Base-by-base conservation (phyloP, 2,329 filamentous ascomycete genomes). In the Botrytis tulipae region DNA sequence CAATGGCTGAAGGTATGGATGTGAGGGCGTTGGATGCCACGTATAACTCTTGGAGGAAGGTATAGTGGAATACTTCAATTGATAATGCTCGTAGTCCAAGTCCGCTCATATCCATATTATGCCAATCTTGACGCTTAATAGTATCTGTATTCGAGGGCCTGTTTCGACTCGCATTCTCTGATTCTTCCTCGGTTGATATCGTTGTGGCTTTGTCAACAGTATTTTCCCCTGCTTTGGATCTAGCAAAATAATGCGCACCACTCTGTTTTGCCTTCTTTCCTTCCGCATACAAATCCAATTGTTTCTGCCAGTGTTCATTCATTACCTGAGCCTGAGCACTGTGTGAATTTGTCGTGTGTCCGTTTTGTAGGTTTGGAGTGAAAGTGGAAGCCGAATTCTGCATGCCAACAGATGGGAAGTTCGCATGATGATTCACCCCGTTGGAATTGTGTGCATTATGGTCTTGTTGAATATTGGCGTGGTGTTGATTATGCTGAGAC, bases 71-170 rank as follows among this genome's bases (percentile, higher is more conserved):
- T 46, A 99, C 86, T 62, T 92, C 89, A 14, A 89, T 85, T 1
- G 94, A 91, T 46, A 99, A 86, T 74, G 94, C 93, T 77, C 94
- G 92, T 67, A 99, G 86, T 32, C 95, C 95, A 84, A 98, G 96
- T n/a, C 96, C 96, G 78, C 95, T 96, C 82, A 98, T 91, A 83
- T 99, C 96, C 78, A 99, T 86, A 76, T 95, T 94, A 82, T 93
- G 90, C 96, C 96, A 98, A 79, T 95, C 92, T 82, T 97, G 92
- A 76, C 91, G 86, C 79, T 90, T 90, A 76, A 88, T 86, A 74
- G 88, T 88, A 74, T 92, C 89, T 72, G 92, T 86, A 78, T 91
- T 91, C 78, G 91, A 87, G 46, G 89, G 89, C 73, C 89, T 75
- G 32, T 78, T 83, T 78, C 89, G 86, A 78, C n/a, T 66, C 66